Conservation (phyloP, 2,329 filamentous ascomycete species). For the Phaeosphaeria sp. region DNA sequence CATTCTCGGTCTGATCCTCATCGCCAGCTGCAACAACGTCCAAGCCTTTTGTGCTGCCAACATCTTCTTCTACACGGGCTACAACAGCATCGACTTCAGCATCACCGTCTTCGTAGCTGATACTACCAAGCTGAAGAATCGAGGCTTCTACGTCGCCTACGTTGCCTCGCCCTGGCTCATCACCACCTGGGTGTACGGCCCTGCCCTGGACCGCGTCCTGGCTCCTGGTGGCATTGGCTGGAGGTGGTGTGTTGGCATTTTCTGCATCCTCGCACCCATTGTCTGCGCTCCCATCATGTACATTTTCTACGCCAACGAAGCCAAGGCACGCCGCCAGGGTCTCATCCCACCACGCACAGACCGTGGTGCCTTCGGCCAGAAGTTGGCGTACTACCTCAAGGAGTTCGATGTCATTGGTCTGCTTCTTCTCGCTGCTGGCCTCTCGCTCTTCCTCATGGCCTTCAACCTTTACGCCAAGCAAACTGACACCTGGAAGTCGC, state of each 20-base stretch:
- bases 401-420: conserved; percentile 72
- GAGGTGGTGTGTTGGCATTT: conserved; percentile 73
- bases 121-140: conserved; percentile 68
- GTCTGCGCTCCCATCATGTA: conserved; percentile 67
- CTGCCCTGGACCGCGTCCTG: conserved; percentile 49
- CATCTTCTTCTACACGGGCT: conserved; percentile 71
- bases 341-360: conserved; percentile 55
- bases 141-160: conserved; percentile 66
- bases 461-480: conserved; percentile 62
- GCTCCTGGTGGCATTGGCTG: conserved; percentile 58
- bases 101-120: conserved; percentile 73
- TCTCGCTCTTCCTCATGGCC: conserved; percentile 71
- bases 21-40: conserved; percentile 69
- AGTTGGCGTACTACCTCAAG: conserved; percentile 61
- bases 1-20: conserved; percentile 64
- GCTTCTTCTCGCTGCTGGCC: conserved; percentile 66
- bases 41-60: conserved; percentile 69
- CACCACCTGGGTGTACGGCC: conserved; percentile 40
- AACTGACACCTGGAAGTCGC: conserved; percentile 43
- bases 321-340: conserved; percentile 65
- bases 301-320: conserved; percentile 64
- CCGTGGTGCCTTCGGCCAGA: conserved; percentile 57
- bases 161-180: conserved; percentile 41
- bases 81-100: conserved; percentile 66
- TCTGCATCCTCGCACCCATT: conserved; percentile 68